Evolutionary conservation across 2,329 filamentous ascomycete species (phyloP).

Genomic region (Simplicillium aogashimaense): DNA sequence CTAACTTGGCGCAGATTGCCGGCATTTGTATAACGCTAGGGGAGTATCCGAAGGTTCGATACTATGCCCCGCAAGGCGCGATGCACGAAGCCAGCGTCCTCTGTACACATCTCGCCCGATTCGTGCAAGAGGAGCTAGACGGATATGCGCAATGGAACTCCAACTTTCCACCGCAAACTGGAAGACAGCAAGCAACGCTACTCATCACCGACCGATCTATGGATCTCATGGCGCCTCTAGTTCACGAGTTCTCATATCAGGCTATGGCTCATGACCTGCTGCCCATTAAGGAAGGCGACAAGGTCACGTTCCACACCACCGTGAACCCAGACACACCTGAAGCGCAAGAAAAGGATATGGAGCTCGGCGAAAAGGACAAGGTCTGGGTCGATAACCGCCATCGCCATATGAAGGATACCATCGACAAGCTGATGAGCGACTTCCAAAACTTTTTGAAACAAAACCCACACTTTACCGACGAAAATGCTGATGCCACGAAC

Average conservation of each 20-base stretch:
- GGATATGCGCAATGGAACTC: slow-evolving; percentile 76
- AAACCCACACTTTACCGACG: slow-evolving; percentile 84
- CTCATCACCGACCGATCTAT: slow-evolving; percentile 87
- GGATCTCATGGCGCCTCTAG: slow-evolving; percentile 76
- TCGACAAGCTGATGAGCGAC: slow-evolving; percentile 84
- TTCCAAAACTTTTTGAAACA: slow-evolving; percentile 86
- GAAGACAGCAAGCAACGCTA: slow-evolving; percentile 70
- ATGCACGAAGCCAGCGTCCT: slow-evolving; percentile 82
- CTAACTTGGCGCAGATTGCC: slow-evolving; percentile 19
- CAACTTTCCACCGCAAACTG: slow-evolving; percentile 72
- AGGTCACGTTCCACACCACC: slow-evolving; percentile 72
- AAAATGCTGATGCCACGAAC: slow-evolving; percentile 58
- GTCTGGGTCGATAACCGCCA: slow-evolving; percentile 95
- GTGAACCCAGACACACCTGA: slow-evolving; percentile 64
- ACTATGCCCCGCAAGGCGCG: slow-evolving; percentile 67
- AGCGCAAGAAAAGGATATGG: slow-evolving; percentile 79
- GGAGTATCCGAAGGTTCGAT: slow-evolving; percentile 88
- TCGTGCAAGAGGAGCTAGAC: slow-evolving; percentile 87
- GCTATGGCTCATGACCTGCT: slow-evolving; percentile 95
- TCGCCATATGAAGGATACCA: slow-evolving; percentile 95
- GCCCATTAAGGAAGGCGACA: slow-evolving; percentile 79
- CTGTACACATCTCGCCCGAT: slow-evolving; percentile 78
- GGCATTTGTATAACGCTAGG: slow-evolving; percentile 82
- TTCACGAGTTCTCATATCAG: slow-evolving; percentile 98
- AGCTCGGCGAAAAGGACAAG: slow-evolving; percentile 80